Evolutionary conservation across 352 stramenopile genomes (phyloP), one percentile per base, ranked within the genome.

Genomic region (Globisporangium middletonii): DNA sequence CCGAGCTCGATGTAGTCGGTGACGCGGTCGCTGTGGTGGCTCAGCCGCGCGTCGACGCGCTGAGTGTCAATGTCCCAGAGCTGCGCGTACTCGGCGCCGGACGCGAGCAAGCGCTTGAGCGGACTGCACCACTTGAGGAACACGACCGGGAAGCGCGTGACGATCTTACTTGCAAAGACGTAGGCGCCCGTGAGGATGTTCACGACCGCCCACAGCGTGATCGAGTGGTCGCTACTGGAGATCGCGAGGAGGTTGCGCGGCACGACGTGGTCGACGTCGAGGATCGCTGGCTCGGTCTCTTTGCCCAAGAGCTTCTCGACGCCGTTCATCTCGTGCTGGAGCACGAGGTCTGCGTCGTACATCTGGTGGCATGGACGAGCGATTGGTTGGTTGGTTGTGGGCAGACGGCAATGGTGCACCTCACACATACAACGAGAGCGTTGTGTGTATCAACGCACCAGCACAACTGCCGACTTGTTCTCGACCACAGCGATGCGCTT

Each of bases 171-270:
- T 4, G 78, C 73, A 41, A 79, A 80, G 8, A 90, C 75, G 19
- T 90, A 90, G 5, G 77, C 77, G 18, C 79, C 75, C 1, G 72
- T 73, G 8, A 65, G 68, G 8, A 68, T 67, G 55, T 90, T 85
- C 28, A 90, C 75, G 46, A 90, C 76, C 5, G 74, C 81, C 79
- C 79, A 90, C 2, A 88, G 56, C 11, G 77, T 86, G 50, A 90
- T 77, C 9, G 60, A 65, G 41, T 78, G 55, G 44, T 90, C 76
- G 50, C 59, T 83, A 42, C 67, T 83, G 3, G 77, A 75, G 3
- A 90, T 58, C 1, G 75, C 79, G 30, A 86, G 64, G 11, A 69
- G 60, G 48, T 88, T 90, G 50, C 72, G 68, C 52, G 69, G 30
- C 30, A 70, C 57, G 5, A 90, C 60, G 52, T 88, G 70, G 33